Evolutionary conservation across 257 asterid genomes (phyloP), one percentile per base, ranked within the genome.

Genomic region (Prunella vulgaris): DNA sequence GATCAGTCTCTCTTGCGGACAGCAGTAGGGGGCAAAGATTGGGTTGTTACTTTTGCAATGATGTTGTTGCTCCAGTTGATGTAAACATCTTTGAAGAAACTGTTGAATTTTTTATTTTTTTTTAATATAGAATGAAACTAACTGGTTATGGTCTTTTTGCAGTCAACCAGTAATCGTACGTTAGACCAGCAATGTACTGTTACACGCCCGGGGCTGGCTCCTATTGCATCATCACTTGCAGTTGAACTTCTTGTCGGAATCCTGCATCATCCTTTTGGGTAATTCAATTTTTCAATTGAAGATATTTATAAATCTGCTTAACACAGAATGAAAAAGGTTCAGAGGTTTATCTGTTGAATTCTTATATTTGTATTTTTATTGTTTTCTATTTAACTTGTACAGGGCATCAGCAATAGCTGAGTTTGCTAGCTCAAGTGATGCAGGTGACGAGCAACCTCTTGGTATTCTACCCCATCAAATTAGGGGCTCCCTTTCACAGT

Each of bases 121-220:
- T 4, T 21, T 65, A 49, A 49, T 12, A 53, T 22, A 21, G 22
- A 53, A 49, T 60, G 33, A 67, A 40, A 10, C 66, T 71, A 67
- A 75, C 52, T 44, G 1, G 59, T 46, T 53, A 6, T 68, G 53
- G 8, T 71, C 54, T 54, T 73, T 71, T 64, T 74, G 75, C 87
- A 94, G 99, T 94, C 99, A 71, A 94, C 96, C 33, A 64, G 82
- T 67, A 94, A 94, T 56, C 99, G 99, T 17, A 91, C 99, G 2
- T 79, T 94, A 67, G 99, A 94, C 78, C 99, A 94, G 83, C 99
- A 94, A 72, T 94, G 99, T 76, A 94, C 99, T 20, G 99, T 91
- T 76, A 91, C 99, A 53, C 99, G 97, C 57, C 99, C 99, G 0
- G 99, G 99, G 64, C 95, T 94, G 64, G 96, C 99, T 79, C 97